Base-by-base conservation (phyloP, 495 filamentous ascomycete genomes). In the Chaetomium tenue region DNA sequence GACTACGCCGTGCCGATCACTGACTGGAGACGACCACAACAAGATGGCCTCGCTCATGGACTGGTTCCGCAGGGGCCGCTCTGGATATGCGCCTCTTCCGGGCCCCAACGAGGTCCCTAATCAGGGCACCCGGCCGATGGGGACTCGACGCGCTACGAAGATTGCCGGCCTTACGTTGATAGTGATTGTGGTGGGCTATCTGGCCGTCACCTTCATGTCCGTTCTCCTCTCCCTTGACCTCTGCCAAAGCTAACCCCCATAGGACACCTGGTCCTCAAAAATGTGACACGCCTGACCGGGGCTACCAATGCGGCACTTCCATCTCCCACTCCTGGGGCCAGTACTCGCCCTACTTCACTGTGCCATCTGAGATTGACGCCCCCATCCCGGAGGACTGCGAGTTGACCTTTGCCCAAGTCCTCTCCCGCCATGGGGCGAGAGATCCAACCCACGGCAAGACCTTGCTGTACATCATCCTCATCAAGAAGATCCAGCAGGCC, bases 401-500 rank as follows among this genome's bases (percentile, higher is more conserved):
- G 52, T 71, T 93, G 64, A 91, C 86, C 42, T 93, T 94, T 72
- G 91, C 83, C 12, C 89, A 93, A 67, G 74, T 92, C 18, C 82
- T 96, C 60, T 89, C 89, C 11, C 84, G 92, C 16, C 92, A 96
- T 74, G 92, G 91, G n/a, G 90, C 90, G 16, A 82, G 92, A 63
- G 87, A 88, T 71, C 92, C 92, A 12, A 94, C 91, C 0, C 64
- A 71, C 4, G 74, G 75, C 44, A 93, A 91, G 77, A 80, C 84
- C 13, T 61, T 68, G 12, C 66, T 66, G 16, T 93, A 93, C 74
- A 74, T 71, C 30, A 67, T 70, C 28, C 77, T 86, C 23, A 79
- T 94, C 55, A 66, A 80, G 18, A 78, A 77, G 11, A 88, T 96
- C 67, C 85, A 93, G 26, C 65, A 70, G 13, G 86, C 83, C 22